These are phyloP conservation scores for Cercospora sesami DNA, from an alignment of 2,329 filamentous ascomycete species.

Conservation along the genomic window DNA sequence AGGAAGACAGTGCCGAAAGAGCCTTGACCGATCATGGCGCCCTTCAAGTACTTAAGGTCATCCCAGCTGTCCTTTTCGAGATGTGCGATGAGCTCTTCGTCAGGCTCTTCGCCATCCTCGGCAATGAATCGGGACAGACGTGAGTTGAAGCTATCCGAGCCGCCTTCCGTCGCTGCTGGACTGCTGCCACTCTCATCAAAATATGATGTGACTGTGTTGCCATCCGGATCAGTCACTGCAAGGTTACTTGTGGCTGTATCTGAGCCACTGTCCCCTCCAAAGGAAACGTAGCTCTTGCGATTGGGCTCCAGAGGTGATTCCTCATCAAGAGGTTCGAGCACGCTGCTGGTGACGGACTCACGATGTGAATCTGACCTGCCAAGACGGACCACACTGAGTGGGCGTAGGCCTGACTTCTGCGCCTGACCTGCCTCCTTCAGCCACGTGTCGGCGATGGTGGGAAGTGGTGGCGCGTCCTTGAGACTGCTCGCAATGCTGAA, in stretches of 20 bases:
- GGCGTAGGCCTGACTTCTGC: conserved; percentile 53
- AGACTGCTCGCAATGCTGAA: conserved; percentile 89
- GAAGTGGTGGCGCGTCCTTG: conserved; percentile 89
- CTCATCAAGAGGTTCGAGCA: conserved; percentile 86
- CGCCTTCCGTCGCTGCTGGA: conserved; percentile 53
- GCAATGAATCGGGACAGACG: conserved; percentile 79
- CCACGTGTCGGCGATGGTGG: conserved; percentile 94
- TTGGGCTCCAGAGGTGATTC: conserved; percentile 84
- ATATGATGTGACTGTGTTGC: conserved; percentile 71
- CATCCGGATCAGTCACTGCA: conserved; percentile 75
- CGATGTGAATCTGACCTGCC: conserved; percentile 65
- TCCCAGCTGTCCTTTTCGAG: conserved; percentile 91
- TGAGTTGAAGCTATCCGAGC: conserved; percentile 71
- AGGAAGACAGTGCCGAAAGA: conserved; percentile 96
- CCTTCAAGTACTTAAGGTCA: conserved; percentile 99
- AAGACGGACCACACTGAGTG: conserved; percentile 61
- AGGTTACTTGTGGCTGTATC: conserved; percentile 65
- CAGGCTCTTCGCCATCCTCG: conserved; percentile 87
- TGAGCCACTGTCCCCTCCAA: conserved; percentile 69
- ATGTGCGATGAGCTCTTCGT: conserved; percentile 87
- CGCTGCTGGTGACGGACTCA: conserved; percentile 84
- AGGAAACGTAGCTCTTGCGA: conserved; percentile 93
- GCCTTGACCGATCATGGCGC: conserved; percentile 91
- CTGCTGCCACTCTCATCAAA: conserved; percentile 77
- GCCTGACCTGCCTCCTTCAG: conserved; percentile 60